These are phyloP conservation scores for Isabelozyma pseudorhagii DNA, from an alignment of 805 yeast genomes.

Conservation along the genomic window DNA sequence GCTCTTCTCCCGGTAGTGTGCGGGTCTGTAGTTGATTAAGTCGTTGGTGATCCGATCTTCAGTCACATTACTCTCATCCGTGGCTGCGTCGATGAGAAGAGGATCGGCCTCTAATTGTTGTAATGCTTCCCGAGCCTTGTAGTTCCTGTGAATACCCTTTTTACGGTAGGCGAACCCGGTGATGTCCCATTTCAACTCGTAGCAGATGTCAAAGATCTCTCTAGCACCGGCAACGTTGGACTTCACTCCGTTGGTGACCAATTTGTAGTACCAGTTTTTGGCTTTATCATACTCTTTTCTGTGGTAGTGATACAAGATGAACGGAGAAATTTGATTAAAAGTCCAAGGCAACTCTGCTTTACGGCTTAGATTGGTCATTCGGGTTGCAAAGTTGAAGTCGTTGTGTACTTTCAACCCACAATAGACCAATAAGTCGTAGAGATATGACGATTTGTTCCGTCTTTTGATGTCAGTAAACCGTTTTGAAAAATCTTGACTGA, in stretches of 20 bases:
- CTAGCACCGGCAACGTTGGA: constrained; percentile 26
- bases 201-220: constrained; percentile 28
- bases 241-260: constrained; percentile 27
- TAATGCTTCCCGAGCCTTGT: constrained; percentile 15
- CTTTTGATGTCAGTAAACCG: constrained; percentile 8
- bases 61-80: constrained; percentile 2
- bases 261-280: constrained; percentile 33
- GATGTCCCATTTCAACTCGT: constrained; percentile 33
- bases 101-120: constrained; percentile 13
- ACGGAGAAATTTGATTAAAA: constrained; percentile 38
- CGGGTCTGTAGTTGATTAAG: neutral
- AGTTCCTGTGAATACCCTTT: constrained; percentile 17
- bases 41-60: constrained; percentile 5
- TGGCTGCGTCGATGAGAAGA: constrained; percentile 8
- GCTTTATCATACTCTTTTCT: constrained; percentile 28
- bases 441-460: constrained; percentile 14
- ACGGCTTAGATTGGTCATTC: constrained; percentile 23
- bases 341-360: constrained; percentile 28
- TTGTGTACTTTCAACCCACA: constrained; percentile 28
- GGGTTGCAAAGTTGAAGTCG: constrained; percentile 32
- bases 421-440: constrained; percentile 28
- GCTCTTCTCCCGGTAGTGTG: neutral
- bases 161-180: constrained; percentile 31
- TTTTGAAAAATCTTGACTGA: constrained; percentile 20
- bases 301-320: constrained; percentile 32